A percentile compares a stretch with the other conserved stretches of the same genome.
Conservation (phyloP, 2,329 filamentous ascomycete species). For the Aspergillus sp. region DNA sequence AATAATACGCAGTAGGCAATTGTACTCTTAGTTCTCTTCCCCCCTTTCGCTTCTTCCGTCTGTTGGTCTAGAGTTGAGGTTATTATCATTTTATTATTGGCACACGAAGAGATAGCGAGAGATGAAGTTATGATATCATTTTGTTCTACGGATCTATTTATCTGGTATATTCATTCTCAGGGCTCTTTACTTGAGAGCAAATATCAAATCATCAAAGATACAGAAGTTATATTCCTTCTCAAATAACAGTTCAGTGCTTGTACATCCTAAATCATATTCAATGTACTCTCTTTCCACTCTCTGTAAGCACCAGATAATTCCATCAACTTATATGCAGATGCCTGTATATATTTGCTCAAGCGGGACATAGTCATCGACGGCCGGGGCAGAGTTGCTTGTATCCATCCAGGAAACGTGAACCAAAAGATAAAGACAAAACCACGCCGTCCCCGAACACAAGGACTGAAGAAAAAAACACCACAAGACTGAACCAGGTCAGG, state of each 20-base stretch:
- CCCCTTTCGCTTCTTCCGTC: not conserved
- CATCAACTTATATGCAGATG: conserved; percentile 1
- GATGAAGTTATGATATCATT: conserved; percentile 6
- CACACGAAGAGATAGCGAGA: not conserved
- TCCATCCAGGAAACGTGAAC: not conserved
- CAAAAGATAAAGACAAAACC: not conserved
- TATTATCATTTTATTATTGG: not conserved
- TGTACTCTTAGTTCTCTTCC: not conserved
- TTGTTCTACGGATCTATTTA: not conserved
- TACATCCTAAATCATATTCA: not conserved
- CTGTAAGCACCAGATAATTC: not conserved
- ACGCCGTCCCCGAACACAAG: not conserved
- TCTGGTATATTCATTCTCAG: not conserved
- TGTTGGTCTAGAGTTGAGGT: not conserved
- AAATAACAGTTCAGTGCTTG: not conserved
- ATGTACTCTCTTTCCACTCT: not conserved
- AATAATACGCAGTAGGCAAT: conserved; percentile 4
- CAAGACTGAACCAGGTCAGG: conserved; percentile 17
- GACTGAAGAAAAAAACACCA: not conserved
- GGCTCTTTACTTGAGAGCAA: not conserved
- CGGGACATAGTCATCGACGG: not conserved
- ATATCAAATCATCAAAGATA: not conserved
- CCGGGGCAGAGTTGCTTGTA: not conserved
- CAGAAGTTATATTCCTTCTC: not conserved
- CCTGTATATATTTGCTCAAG: conserved; percentile 1